Base-by-base conservation (phyloP, 208 protist species). In the Leishmania aethiopica region DNA sequence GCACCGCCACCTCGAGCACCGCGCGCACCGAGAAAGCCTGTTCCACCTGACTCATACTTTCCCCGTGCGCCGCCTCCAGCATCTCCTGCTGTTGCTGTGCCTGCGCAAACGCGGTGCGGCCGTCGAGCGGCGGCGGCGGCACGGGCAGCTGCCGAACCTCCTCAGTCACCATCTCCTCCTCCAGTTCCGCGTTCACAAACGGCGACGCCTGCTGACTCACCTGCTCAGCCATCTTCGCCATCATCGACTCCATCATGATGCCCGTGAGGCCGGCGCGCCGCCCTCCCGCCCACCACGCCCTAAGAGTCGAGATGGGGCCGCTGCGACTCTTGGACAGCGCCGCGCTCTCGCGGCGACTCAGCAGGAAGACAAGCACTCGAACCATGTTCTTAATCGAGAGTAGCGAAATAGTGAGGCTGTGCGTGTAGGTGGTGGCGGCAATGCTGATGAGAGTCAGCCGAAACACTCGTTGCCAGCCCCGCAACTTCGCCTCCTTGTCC, bases 311-410 rank as follows among this genome's bases (percentile, higher is more conserved):
- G 25, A 91, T 75, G 2, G 84, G 69, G 11, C 90, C 88, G 25
- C 72, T 42, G 35, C 77, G 80, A 35, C 72, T 59, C 53, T 76
- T 79, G 35, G 67, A 35, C 35, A 79, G 67, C 35, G 35, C 76
- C n/a, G 72, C 86, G 37, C 70, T 89, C 85, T 91, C 89, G 81
- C 88, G 91, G 59, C 90, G 89, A 67, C 87, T 82, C 51, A 94
- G 82, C 13, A 97, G 67, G 78, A 92, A 92, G 2, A 94, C 86
- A 45, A 97, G 84, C 74, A 95, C 92, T 15, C 87, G 85, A 69
- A 91, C 86, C 80, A 87, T 93, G 80, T 95, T 94, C 81, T 95
- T 94, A 15, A 95, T 76, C 5, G 85, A 77, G 74, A 92, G 89
- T 5, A 97, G 83, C 17, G 86, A 86, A 55, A 97, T 86, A 22